A percentile compares a stretch with the other conserved stretches of the same genome.
phyloP scores from a whole-genome alignment of 371 early-diverging fungal genomes.

The Funneliformis caledonium region DNA sequence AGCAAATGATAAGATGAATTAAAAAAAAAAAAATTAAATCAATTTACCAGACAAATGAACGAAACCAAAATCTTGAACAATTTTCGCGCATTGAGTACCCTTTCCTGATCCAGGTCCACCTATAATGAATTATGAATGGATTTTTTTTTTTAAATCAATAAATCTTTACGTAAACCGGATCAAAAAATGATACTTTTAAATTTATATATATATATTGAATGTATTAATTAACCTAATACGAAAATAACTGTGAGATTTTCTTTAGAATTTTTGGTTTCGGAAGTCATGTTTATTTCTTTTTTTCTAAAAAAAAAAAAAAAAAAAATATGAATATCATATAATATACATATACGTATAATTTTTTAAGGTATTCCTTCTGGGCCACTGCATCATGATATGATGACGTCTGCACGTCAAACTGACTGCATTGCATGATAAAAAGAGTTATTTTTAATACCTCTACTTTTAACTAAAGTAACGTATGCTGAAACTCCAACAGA shows the following conservation, averaged over 20 bases:
- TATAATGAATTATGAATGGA: conserved; percentile 32
- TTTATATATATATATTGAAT: not conserved
- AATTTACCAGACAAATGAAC: conserved; percentile 88
- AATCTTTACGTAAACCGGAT: not conserved
- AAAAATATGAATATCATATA: no score
- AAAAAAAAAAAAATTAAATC: not conserved
- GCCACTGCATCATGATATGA: no score
- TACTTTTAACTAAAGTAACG: not conserved
- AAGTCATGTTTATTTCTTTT: not conserved
- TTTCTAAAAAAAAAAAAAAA: not conserved
- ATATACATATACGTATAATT: no score
- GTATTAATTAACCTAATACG: conserved; percentile 63
- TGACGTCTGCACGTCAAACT: no score
- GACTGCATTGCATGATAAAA: not conserved
- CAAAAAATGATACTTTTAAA: not conserved
- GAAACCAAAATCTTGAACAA: conserved; percentile 90
- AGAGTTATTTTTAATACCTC: not conserved
- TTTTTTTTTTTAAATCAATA: no score
- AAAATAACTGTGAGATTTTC: conserved; percentile 70
- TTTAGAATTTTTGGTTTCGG: conserved; percentile 30
- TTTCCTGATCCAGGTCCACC: conserved; percentile 92
- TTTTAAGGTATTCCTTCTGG: no score
- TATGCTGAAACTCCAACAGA: not conserved
- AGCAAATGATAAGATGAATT: not conserved
- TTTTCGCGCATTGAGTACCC: conserved; percentile 90